Evolutionary conservation across 2,329 filamentous ascomycete species (phyloP), one percentile per base, ranked within the genome.

Genomic region (Phaeophleospora eucalypticola): DNA sequence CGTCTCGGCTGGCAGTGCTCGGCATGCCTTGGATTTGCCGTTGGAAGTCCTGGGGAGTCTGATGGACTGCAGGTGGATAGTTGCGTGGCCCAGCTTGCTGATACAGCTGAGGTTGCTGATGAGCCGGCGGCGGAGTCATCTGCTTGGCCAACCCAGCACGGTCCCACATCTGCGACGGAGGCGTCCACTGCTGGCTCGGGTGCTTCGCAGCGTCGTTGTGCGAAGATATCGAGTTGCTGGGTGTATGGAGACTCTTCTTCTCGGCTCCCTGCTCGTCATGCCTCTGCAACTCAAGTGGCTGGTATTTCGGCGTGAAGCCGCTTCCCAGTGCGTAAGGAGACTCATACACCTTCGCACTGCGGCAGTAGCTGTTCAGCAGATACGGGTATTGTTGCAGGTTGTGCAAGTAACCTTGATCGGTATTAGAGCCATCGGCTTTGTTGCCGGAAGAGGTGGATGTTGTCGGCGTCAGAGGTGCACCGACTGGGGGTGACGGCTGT

Each of bases 341-440:
- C 44, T 70, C 66, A 62, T 75, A 74, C 59, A 66, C 67, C 59
- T 70, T 69, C 53, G 68, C 66, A 59, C 68, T 64, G 49, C 71
- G 64, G 41, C 70, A 66, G 58, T 69, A 73, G 44, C 68, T 67
- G 51, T 72, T 72, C 46, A 65, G 65, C 27, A 74, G 62, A 54
- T 73, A 73, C 9, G 71, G 71, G 50, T 72, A 74, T 46, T 69
- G 66, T 55, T 66, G 64, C 35, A 74, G 56, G 51, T 72, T 68
- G 56, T 64, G 58, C 53, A 74, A 53, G 51, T 73, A 73, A 45
- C 57, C 61, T 16, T 56, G 59, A 15, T 59, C 62, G 27, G 64
- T 57, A 57, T 66, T 55, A 52, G 60, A 58, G 8, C 27, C 39
- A 24, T 58, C 55, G 17, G 41, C n/a, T 41, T 57, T 60, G 6